phyloP scores from a whole-genome alignment of 2,329 filamentous ascomycete species.

The Phyllachora maydis region DNA sequence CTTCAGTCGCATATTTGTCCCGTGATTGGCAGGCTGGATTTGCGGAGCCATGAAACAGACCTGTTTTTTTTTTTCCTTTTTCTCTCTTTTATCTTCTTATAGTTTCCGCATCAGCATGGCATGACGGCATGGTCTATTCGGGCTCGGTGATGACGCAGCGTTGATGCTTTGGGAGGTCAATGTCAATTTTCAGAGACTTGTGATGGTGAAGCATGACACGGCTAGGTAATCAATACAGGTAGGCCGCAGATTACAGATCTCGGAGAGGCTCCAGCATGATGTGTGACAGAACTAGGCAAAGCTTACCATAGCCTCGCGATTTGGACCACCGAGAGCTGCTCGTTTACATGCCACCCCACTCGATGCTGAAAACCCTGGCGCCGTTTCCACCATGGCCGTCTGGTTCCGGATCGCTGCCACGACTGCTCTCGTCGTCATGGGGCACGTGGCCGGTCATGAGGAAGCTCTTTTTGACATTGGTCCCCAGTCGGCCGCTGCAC shows the following conservation, averaged over 20 bases:
- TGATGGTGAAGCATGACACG: too few relatives aligned
- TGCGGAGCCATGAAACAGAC: too few relatives aligned
- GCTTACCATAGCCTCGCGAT: too few relatives aligned
- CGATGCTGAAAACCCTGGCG: constrained; percentile 63
- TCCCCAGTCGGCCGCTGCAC: constrained; percentile 70
- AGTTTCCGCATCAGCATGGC: too few relatives aligned
- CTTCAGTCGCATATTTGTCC: constrained; percentile 82
- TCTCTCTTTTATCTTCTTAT: constrained; percentile 1
- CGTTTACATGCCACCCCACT: constrained; percentile 91
- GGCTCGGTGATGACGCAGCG: background rate
- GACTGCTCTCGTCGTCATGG: constrained; percentile 6
- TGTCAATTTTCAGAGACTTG: too few relatives aligned
- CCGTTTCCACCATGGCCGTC: constrained; percentile 12
- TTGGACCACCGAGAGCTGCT: too few relatives aligned
- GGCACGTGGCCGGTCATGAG: constrained; percentile 53
- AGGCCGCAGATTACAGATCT: too few relatives aligned
- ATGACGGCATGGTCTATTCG: background rate
- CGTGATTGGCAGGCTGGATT: too few relatives aligned
- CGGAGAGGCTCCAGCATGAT: too few relatives aligned
- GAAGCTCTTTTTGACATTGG: constrained; percentile 90
- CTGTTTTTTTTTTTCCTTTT: constrained; percentile 1
- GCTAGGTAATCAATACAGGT: too few relatives aligned
- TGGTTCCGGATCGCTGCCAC: background rate
- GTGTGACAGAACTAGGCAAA: too few relatives aligned
- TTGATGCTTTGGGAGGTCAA: too few relatives aligned